Base-by-base conservation (phyloP, 257 asterid species). In the Ophiorrhiza pumila region DNA sequence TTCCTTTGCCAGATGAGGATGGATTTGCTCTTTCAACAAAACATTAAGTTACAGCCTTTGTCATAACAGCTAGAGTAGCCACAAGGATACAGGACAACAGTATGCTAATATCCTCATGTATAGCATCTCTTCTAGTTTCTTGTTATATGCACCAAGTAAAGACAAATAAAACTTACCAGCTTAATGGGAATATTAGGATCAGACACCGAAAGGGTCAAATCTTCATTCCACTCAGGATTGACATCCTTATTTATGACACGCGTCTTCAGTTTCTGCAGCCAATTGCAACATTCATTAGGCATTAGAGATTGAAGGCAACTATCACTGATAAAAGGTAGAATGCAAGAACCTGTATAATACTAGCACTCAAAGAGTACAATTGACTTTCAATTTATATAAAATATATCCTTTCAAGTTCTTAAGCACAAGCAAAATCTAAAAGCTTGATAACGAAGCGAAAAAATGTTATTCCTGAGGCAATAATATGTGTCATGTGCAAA, bases 191-290 rank as follows among this genome's bases (percentile, higher is more conserved):
- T 58, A 29, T 71, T 74, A 55, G 88, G 82, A 83, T 89, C 93
- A 32, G 86, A 67, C 49, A 90, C 78, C 0, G 96, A 81, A 49
- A 92, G 96, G 13, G 96, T 92, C 76, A 92, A 83, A 80, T 92
- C 97, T 80, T 92, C 97, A 45, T 92, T 83, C 97, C 97, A 92
- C 80, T 84, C 93, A 10, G 97, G 97, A 85, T 92, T 92, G 37
- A 88, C 79, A 76, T 88, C 90, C 86, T 90, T 92, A 69, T 85
- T 83, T 18, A 90, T 81, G 29, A 92, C 90, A 29, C 97, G 96
- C 31, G 96, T 92, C 86, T 90, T 92, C 85, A 92, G 69, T 83
- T 74, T 88, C 97, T 91, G 93, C 85, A 80, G 49, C 20, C 57
- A 79, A 35, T 37, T 45, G 39, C 20, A 65, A 52, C 53, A 27